A percentile compares a stretch with the other conserved stretches of the same genome.
These are phyloP conservation scores for Mycena floridula DNA, from an alignment of 768 basidiomycete species.

Conservation along the genomic window DNA sequence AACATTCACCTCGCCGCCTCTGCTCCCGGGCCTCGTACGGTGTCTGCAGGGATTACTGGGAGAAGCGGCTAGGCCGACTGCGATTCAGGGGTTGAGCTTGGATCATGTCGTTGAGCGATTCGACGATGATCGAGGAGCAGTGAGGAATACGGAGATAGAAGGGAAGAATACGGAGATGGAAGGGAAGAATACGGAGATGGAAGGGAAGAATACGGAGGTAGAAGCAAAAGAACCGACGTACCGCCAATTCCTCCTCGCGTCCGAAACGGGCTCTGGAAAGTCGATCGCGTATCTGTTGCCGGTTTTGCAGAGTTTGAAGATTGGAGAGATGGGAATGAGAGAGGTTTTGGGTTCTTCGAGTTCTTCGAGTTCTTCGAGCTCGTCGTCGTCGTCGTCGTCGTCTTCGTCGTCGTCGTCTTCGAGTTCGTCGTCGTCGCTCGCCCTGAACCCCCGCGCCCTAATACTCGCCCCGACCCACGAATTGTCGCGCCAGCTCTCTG, in stretches of 20 bases:
- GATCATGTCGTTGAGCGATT: slow-evolving; percentile 47
- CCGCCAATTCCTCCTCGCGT: slow-evolving; percentile 65
- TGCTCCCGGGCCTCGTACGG: slow-evolving; percentile 57
- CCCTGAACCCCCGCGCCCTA: slow-evolving; percentile 66
- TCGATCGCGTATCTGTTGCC: slow-evolving; percentile 88
- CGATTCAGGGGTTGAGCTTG: slow-evolving; percentile 73
- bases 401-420: neutral
- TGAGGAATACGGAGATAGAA: no score
- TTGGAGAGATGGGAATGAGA: slow-evolving; percentile 36
- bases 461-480: slow-evolving; percentile 89
- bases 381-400: slow-evolving; percentile 2
- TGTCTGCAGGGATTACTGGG: slow-evolving; percentile 58
- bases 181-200: no score
- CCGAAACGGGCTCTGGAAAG: slow-evolving; percentile 90
- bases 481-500: slow-evolving; percentile 72
- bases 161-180: no score
- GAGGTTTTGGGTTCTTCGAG: no score
- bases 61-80: slow-evolving; percentile 51
- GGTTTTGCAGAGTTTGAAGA: slow-evolving; percentile 72
- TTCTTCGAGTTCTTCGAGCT: neutral
- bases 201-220: no score
- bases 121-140: neutral
- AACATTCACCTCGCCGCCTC: slow-evolving; percentile 59
- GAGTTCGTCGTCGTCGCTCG: slow-evolving; percentile 8
- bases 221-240: slow-evolving; percentile 21